Percentiles rank a stretch among this genome's conserved stretches.
phyloP scores from a whole-genome alignment of 306 rosid species.

The Vigna reflexopilosa region DNA sequence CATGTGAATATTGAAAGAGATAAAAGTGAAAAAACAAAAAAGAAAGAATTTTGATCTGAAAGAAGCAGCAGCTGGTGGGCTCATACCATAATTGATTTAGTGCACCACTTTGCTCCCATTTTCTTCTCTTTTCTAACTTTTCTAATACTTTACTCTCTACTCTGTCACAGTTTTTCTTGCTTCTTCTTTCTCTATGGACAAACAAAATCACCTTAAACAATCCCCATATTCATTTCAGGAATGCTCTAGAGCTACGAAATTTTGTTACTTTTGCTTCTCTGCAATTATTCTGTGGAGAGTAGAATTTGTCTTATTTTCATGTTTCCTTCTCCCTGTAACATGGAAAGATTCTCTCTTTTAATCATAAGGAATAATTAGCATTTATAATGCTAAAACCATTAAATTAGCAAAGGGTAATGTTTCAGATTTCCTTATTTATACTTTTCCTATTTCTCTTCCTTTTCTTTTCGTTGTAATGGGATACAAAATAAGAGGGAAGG shows the following conservation, averaged over 20 bases:
- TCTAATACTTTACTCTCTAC: slow-evolving; percentile 22
- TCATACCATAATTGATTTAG: slow-evolving; percentile 61
- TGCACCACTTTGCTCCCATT: slow-evolving; percentile 61
- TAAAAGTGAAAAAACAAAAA: slow-evolving; percentile 13
- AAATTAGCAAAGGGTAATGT: slow-evolving; percentile 52
- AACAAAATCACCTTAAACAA: background rate
- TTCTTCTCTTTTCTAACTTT: slow-evolving; percentile 46
- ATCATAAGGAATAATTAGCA: slow-evolving; percentile 49
- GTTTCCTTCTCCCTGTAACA: slow-evolving; percentile 57
- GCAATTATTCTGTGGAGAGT: slow-evolving; percentile 15
- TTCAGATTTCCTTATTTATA: slow-evolving; percentile 36
- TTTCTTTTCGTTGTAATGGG: background rate
- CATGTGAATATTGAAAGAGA: slow-evolving; percentile 70
- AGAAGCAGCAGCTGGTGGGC: slow-evolving; percentile 66
- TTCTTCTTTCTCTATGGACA: slow-evolving; percentile 21
- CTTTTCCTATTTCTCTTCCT: background rate
- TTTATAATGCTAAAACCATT: slow-evolving; percentile 41
- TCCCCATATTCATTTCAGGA: slow-evolving; percentile 5
- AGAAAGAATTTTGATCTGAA: slow-evolving; percentile 35
- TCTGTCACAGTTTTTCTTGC: background rate
- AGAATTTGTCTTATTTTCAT: slow-evolving; percentile 58
- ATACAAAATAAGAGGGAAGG: background rate
- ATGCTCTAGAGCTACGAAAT: background rate
- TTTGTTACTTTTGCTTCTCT: slow-evolving; percentile 17
- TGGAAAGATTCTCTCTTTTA: slow-evolving; percentile 70